Conservation (phyloP, 2,329 filamentous ascomycete species). For the Myotisia sp. region DNA sequence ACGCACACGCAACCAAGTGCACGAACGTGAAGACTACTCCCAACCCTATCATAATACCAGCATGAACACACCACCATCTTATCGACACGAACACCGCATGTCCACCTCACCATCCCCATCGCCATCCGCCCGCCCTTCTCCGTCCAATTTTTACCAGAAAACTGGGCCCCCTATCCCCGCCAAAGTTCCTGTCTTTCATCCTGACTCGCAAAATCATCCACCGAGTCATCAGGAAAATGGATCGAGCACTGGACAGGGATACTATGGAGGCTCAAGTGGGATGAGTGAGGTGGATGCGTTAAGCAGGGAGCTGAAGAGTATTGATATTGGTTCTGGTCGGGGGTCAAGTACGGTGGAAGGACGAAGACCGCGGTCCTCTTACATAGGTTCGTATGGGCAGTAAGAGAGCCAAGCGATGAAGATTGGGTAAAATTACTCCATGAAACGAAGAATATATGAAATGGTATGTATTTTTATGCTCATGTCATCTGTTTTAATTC, state of each 20-base stretch:
- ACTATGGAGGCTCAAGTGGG: slow-evolving; percentile 14
- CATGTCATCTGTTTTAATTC: no score
- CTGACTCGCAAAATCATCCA: slow-evolving; percentile 18
- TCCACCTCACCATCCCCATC: slow-evolving; percentile 10
- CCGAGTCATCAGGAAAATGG: slow-evolving; percentile 1
- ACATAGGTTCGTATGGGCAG: slow-evolving; percentile 5
- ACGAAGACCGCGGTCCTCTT: slow-evolving; percentile 5
- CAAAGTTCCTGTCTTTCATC: slow-evolving; percentile 30
- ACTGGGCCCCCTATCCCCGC: slow-evolving; percentile 28
- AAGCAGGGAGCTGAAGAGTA: slow-evolving; percentile 42
- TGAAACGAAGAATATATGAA: no score
- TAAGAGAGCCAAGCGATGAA: no score
- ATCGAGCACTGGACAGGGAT: slow-evolving; percentile 15
- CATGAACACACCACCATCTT: slow-evolving; percentile 4
- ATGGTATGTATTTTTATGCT: no score
- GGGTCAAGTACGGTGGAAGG: slow-evolving; percentile 1
- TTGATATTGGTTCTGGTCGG: slow-evolving; percentile 30
- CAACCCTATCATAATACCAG: slow-evolving; percentile 5
- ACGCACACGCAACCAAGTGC: not conserved
- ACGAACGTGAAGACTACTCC: slow-evolving; percentile 5
- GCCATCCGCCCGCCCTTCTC: slow-evolving; percentile 20
- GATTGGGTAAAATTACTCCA: no score
- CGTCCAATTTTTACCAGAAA: slow-evolving; percentile 21
- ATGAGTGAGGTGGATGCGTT: slow-evolving; percentile 32
- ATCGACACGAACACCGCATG: slow-evolving; percentile 1